Conservation (phyloP, 2,329 filamentous ascomycete species). For the Colletotrichum sp. region DNA sequence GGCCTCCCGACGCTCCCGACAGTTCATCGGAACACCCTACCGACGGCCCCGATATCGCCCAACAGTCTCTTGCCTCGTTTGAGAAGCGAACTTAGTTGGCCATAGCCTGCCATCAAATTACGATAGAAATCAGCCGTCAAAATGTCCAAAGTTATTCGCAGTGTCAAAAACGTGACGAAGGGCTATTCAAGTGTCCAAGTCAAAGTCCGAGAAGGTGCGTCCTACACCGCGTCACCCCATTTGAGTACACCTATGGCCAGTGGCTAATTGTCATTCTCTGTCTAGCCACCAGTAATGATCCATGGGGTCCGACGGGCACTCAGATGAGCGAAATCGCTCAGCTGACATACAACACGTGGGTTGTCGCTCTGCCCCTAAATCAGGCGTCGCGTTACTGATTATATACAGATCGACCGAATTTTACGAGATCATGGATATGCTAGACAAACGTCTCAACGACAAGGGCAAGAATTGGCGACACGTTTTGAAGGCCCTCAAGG, state of each 20-base stretch:
- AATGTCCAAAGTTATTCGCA: slow-evolving; percentile 98
- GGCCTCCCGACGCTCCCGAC: neutral
- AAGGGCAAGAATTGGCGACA: slow-evolving; percentile 99
- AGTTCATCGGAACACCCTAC: neutral
- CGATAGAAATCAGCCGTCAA: slow-evolving; percentile 26
- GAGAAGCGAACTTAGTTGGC: neutral
- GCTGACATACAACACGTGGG: slow-evolving; percentile 96
- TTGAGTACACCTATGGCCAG: neutral
- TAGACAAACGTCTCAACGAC: slow-evolving; percentile 97
- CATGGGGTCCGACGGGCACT: slow-evolving; percentile 96
- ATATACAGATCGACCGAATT: slow-evolving; percentile 84
- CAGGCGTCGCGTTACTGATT: neutral
- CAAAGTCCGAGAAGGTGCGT: slow-evolving; percentile 94
- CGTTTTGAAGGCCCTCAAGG: slow-evolving; percentile 95
- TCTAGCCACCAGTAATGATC: slow-evolving; percentile 95
- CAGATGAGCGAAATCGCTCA: slow-evolving; percentile 99
- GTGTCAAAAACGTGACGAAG: slow-evolving; percentile 99
- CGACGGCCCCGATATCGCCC: neutral
- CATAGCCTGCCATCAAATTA: neutral
- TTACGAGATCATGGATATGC: slow-evolving; percentile 99
- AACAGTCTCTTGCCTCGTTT: neutral
- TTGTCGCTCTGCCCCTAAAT: slow-evolving; percentile 19
- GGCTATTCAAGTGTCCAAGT: slow-evolving; percentile 96
- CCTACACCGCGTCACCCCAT: neutral
- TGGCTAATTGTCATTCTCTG: neutral